Evolutionary conservation across 306 rosid species (phyloP).

Genomic region (Medicago ruthenica): DNA sequence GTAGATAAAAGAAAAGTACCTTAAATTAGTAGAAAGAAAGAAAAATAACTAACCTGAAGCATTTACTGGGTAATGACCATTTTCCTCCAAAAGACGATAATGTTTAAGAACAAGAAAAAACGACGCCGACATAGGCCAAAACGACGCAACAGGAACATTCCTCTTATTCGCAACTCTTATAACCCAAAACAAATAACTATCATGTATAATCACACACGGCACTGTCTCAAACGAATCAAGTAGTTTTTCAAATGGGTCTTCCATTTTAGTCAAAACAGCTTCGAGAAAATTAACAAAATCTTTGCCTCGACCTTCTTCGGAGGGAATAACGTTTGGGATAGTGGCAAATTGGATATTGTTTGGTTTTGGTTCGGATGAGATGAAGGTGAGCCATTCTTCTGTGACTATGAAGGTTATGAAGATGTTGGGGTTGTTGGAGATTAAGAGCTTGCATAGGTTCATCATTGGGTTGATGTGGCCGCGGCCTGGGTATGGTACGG

Average conservation of each 20-base stretch:
- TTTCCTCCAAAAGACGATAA: constrained; percentile 39
- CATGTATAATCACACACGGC: constrained; percentile 39
- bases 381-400: constrained; percentile 61
- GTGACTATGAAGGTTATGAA: constrained; percentile 63
- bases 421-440: constrained; percentile 35
- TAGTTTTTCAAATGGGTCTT: constrained; percentile 56
- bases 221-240: constrained; percentile 48
- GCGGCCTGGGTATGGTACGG: constrained; percentile 58
- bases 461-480: constrained; percentile 70
- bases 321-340: constrained; percentile 63
- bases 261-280: constrained; percentile 58
- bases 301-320: constrained; percentile 51
- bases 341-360: constrained; percentile 49
- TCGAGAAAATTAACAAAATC: constrained; percentile 46
- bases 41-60: constrained; percentile 39
- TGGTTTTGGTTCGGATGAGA: constrained; percentile 52
- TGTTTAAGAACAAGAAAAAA: constrained; percentile 42
- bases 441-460: constrained; percentile 51
- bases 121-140: constrained; percentile 58
- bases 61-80: constrained; percentile 44
- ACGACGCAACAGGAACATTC: constrained; percentile 51
- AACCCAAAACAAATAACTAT: constrained; percentile 50
- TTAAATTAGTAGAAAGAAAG: too few species aligned
- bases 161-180: constrained; percentile 41
- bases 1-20: too few species aligned